These are phyloP conservation scores for Keithomyces neogunnii DNA, from an alignment of 2,329 filamentous ascomycete genomes.

Conservation along the genomic window DNA sequence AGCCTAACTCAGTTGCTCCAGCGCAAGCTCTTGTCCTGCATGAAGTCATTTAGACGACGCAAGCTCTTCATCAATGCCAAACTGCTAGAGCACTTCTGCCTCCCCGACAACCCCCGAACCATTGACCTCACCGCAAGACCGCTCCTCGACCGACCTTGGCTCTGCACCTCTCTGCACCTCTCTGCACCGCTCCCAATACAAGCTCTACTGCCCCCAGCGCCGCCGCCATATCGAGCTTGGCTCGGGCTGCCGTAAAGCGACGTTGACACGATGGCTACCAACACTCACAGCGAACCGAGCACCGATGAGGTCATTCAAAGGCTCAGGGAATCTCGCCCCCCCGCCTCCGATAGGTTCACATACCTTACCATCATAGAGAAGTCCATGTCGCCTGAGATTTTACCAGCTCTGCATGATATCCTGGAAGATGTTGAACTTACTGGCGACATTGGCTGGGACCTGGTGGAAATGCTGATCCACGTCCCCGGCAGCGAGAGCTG, in stretches of 20 bases:
- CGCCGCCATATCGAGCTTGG: neutral
- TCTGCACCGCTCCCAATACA: neutral
- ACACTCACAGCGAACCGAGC: slow-evolving; percentile 18
- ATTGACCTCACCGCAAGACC: neutral
- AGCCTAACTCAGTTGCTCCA: neutral
- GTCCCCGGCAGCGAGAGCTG: slow-evolving; percentile 61
- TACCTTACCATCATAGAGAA: slow-evolving; percentile 74
- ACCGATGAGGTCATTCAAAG: slow-evolving; percentile 34
- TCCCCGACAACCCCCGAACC: neutral
- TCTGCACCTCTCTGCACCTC: too few species aligned
- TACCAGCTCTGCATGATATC: slow-evolving; percentile 60
- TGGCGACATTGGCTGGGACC: slow-evolving; percentile 74
- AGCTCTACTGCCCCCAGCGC: neutral
- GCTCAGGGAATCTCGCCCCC: slow-evolving; percentile 40
- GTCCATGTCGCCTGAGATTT: slow-evolving; percentile 56
- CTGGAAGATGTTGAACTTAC: slow-evolving; percentile 61
- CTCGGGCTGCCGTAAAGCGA: neutral
- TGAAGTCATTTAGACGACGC: neutral
- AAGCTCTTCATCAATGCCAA: neutral
- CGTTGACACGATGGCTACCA: slow-evolving; percentile 2
- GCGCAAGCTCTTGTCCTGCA: neutral
- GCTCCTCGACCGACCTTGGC: too few species aligned
- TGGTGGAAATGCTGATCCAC: slow-evolving; percentile 65
- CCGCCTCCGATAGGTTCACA: slow-evolving; percentile 58
- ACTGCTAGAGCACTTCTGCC: too few species aligned